These are phyloP conservation scores for Globisporangium barbulae DNA, from an alignment of 352 stramenopile species.

Conservation along the genomic window DNA sequence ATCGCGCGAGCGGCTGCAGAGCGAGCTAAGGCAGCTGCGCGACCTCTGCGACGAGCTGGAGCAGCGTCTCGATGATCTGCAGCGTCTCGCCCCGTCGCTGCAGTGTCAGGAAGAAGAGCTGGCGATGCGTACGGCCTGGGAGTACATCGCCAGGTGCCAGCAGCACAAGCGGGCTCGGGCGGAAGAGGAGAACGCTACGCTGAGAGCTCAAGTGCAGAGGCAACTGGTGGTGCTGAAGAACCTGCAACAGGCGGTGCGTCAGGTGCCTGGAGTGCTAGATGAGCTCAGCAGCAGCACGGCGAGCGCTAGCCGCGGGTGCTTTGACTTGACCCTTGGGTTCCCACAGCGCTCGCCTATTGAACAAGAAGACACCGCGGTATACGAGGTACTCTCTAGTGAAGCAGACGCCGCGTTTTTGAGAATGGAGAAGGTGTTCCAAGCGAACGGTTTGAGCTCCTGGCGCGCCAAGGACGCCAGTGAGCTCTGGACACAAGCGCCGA, in stretches of 20 bases:
- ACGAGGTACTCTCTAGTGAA: neutral
- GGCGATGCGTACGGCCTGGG: slow-evolving; percentile 1
- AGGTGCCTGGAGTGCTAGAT: too few species aligned
- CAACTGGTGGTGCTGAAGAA: neutral
- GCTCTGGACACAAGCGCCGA: neutral
- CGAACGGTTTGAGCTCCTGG: slow-evolving; percentile 37
- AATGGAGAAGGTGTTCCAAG: slow-evolving; percentile 27
- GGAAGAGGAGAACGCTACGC: slow-evolving; percentile 4
- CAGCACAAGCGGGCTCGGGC: neutral
- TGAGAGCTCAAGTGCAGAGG: neutral
- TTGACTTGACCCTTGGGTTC: neutral
- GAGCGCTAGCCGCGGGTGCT: too few species aligned
- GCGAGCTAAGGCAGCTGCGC: slow-evolving; percentile 19
- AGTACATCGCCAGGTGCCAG: slow-evolving; percentile 5
- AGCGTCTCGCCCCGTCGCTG: too few species aligned
- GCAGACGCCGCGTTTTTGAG: neutral
- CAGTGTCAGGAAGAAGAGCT: neutral
- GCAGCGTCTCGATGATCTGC: slow-evolving; percentile 7
- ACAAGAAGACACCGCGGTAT: slow-evolving; percentile 5
- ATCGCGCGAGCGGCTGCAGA: slow-evolving; percentile 20
- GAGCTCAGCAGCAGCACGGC: too few species aligned
- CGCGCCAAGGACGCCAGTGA: slow-evolving; percentile 26
- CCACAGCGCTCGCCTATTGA: neutral
- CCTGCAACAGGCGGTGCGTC: neutral
- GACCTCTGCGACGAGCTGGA: neutral